Percentiles rank a stretch among this genome's conserved stretches.
Evolutionary conservation across 1,284 basidiomycete genomes (phyloP).

Genomic region (Pseudomicrostroma phylloplanum): DNA sequence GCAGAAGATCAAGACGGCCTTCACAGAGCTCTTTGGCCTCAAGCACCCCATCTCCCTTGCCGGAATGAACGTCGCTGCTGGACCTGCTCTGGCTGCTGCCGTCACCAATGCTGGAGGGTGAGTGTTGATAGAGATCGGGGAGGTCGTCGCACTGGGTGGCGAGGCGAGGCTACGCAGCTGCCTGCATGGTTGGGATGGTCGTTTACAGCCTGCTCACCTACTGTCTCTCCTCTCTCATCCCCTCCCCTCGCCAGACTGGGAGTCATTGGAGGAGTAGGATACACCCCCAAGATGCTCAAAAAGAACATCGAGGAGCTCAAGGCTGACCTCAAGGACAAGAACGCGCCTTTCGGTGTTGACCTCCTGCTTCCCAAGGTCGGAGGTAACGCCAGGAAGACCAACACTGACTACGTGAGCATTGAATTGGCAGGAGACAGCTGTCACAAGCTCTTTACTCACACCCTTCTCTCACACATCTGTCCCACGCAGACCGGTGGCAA

Average conservation of each 20-base stretch:
- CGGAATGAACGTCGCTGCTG: conserved; percentile 6
- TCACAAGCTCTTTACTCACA: background rate
- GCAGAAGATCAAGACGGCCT: conserved; percentile 14
- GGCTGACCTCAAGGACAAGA: conserved; percentile 34
- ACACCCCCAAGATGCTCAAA: conserved; percentile 26
- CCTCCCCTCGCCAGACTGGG: conserved; percentile 16
- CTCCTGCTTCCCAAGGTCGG: conserved; percentile 45
- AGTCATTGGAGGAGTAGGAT: conserved; percentile 44
- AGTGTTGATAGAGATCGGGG: background rate
- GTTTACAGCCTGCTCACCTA: background rate
- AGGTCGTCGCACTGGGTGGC: background rate
- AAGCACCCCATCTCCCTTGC: conserved; percentile 8
- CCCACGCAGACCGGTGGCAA: conserved; percentile 23
- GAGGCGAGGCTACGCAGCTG: background rate
- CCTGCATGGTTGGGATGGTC: too few relatives aligned
- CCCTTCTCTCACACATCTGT: background rate
- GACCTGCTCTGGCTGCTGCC: conserved; percentile 32
- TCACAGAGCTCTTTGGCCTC: conserved; percentile 24
- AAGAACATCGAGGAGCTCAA: conserved; percentile 31
- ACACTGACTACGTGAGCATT: conserved; percentile 16
- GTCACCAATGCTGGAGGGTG: conserved; percentile 35
- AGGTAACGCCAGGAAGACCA: conserved; percentile 41
- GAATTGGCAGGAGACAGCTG: background rate
- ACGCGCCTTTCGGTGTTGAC: conserved; percentile 42
- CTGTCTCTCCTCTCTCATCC: background rate